Evolutionary conservation across 2,329 filamentous ascomycete genomes (phyloP), one percentile per base, ranked within the genome.

Genomic region (Trichoderma sp.): DNA sequence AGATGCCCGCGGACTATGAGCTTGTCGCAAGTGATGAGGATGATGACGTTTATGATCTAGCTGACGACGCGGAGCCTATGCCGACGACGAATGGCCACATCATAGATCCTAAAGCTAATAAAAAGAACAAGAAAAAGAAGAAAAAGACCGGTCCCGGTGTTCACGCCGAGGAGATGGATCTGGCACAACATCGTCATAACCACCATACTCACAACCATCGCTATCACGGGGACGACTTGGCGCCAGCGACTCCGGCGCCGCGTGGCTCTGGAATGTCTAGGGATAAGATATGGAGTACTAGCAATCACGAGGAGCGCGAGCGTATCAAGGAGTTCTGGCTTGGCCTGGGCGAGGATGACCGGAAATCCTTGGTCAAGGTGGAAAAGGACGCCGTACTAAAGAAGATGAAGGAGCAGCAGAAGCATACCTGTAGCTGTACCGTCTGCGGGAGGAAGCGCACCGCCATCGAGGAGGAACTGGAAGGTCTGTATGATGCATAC

Each of bases 331-430:
- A 97, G 76, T 99, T 98, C 83, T 99, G 96, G 96, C 88, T 99
- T 68, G 94, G 94, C 18, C 83, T 99, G 57, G 94, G 93, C 76
- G 96, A 99, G 81, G 93, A 97, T 47, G 95, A 98, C 81, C 93
- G 96, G 77, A 96, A 97, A 80, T 96, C 93, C 18, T 86, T 99
- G 61, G 94, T 99, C 79, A 98, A 98, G 83, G 95, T 99, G 34
- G 96, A 99, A 83, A 99, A 99, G 84, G 95, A 99, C 82, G 95
- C 96, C 8, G 96, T 99, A 0, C 84, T 99, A 71, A 94, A 93
- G 79, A 99, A 99, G 86, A 99, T 99, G 96, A 99, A 99, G 86
- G 96, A 99, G 82, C 96, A 99, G 82, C 96, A 99, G 82, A 98
- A 98, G 83, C 95, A 98, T 81, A 98, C 95, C 3, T 99, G 96